Base-by-base conservation (phyloP, 1,139 yeast genomes). In the Yamadazyma siamensis region DNA sequence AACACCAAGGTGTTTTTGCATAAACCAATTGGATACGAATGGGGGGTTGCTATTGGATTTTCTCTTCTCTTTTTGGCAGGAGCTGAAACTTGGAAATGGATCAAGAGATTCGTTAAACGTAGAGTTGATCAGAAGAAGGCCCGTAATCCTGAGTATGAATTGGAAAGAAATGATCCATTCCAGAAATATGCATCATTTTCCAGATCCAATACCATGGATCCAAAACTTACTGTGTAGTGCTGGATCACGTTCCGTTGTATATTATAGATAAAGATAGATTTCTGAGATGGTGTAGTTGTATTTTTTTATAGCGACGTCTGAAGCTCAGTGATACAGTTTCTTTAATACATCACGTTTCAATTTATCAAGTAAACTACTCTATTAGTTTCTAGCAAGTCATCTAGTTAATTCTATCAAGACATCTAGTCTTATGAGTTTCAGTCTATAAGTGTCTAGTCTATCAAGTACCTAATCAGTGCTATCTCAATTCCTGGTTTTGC, bases 1-100 rank as follows among this genome's bases (percentile, higher is more conserved):
- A 87, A 87, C 56, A 64, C 69, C 34, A 72, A 75, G 41, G 95
- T 87, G 9, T 87, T 87, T 53, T 66, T 81, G 47, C 95, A 87
- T 53, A 68, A 61, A 9, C 77, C 82, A 5, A 84, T 86, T 40
- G 73, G 80, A 3, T 80, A 79, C 61, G 95, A 86, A 61, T 86
- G 95, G 94, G 94, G 87, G 3, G 59, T 85, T 41, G 77, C 89
- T 1, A 50, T 83, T 49, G 89, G 77, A 0, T 80, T 77, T 36
- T 63, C 86, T 4, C 27, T 75, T 21, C 69, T 75, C 28, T 85
- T 80, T 54, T 61, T 83, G 44, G 35, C 60, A 7, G 79, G 80
- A 7, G 73, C 77, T 31, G 95, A 86, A 53, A 45, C 63, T 8
- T 83, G 81, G 75, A 85, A 85, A 52, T 78, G 68, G 59, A 50